These are phyloP conservation scores for Hypoxylon perforatum DNA, from an alignment of 495 filamentous ascomycete species.

Conservation along the genomic window DNA sequence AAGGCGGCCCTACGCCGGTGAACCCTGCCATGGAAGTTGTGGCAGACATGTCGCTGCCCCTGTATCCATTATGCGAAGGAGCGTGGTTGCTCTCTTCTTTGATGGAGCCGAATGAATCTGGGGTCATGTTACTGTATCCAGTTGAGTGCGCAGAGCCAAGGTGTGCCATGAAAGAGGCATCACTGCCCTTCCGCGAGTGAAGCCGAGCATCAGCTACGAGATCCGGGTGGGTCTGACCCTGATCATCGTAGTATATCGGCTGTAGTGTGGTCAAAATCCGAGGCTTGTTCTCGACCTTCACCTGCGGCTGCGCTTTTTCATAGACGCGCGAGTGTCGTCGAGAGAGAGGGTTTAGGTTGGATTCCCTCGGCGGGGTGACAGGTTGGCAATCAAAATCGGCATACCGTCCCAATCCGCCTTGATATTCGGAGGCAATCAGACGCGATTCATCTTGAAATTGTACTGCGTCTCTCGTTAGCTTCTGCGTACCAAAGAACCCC, in stretches of 20 bases:
- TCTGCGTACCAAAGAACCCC: not conserved
- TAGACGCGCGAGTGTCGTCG: constrained; percentile 18
- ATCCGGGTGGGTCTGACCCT: constrained; percentile 28
- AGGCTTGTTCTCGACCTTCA: constrained; percentile 19
- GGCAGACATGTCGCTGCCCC: constrained; percentile 46
- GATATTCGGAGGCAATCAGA: constrained; percentile 91
- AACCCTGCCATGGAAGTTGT: constrained; percentile 44
- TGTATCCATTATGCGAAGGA: constrained; percentile 37
- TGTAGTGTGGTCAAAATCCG: constrained; percentile 23
- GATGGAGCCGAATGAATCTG: constrained; percentile 39
- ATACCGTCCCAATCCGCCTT: constrained; percentile 83
- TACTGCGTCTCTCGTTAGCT: constrained; percentile 54
- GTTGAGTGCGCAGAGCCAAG: constrained; percentile 23
- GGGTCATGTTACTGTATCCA: constrained; percentile 26
- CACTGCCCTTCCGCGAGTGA: constrained; percentile 41
- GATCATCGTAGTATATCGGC: constrained; percentile 37
- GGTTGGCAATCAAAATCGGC: constrained; percentile 59
- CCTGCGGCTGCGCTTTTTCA: constrained; percentile 18
- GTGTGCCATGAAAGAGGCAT: constrained; percentile 33
- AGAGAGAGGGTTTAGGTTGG: constrained; percentile 21
- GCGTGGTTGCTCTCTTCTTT: constrained; percentile 37
- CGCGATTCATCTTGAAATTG: constrained; percentile 90
- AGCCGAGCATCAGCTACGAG: constrained; percentile 35
- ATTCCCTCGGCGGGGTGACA: constrained; percentile 43
- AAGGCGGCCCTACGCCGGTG: constrained; percentile 39